Evolutionary conservation across 805 yeast genomes (phyloP).

Genomic region (Candida vartiovaarae): DNA sequence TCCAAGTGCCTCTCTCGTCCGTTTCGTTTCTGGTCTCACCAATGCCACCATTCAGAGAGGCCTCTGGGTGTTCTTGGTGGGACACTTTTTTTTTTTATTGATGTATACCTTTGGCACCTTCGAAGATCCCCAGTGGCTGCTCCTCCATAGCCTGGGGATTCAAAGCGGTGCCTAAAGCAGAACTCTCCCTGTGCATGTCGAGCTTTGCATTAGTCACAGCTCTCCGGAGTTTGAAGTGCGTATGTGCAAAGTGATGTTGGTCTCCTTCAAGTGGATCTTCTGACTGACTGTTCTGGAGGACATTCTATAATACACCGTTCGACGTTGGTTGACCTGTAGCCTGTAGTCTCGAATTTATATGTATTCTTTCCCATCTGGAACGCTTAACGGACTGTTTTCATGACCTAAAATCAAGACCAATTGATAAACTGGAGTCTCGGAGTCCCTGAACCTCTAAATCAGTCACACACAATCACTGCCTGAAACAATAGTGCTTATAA

Average conservation of each 20-base stretch:
- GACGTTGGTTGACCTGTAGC: too few species aligned
- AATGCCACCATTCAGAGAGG: slow-evolving; percentile 1
- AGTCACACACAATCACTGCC: too few species aligned
- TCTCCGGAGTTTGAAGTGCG: too few species aligned
- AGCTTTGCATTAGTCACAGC: slow-evolving; percentile 1
- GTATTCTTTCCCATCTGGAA: too few species aligned
- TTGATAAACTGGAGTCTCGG: too few species aligned
- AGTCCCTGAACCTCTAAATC: too few species aligned
- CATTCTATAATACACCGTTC: neutral
- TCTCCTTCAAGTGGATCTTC: neutral
- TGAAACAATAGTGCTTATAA: too few species aligned
- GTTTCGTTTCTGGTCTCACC: too few species aligned
- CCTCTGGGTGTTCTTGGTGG: slow-evolving; percentile 5
- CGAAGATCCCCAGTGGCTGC: slow-evolving; percentile 36
- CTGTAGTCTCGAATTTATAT: too few species aligned
- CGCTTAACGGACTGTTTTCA: too few species aligned
- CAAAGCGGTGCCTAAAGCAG: slow-evolving; percentile 39
- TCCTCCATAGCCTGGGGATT: slow-evolving; percentile 33
- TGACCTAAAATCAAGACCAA: too few species aligned
- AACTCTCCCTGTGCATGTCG: slow-evolving; percentile 4
- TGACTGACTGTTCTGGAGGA: neutral
- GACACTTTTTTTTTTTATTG: neutral
- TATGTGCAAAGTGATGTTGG: slow-evolving; percentile 1
- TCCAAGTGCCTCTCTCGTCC: too few species aligned
- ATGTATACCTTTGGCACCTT: slow-evolving; percentile 29